Evolutionary conservation across 75 land plant species (phyloP), one percentile per base, ranked within the genome.

Genomic region (Ceratopteris richardii): DNA sequence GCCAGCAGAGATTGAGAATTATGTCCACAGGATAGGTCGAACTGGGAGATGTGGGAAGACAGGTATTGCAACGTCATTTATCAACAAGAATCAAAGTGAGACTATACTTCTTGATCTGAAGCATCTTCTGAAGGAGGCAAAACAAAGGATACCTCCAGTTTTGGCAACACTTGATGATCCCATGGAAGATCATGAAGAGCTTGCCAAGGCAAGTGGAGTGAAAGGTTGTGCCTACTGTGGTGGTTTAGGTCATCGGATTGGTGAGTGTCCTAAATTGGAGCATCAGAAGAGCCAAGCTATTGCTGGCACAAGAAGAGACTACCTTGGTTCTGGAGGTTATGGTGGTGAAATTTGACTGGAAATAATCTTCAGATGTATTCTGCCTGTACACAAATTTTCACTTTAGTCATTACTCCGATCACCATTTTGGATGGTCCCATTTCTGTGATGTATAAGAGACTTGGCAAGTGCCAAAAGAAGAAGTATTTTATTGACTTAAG

Each of bases 1-100:
- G 96, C 96, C 96, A 42, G 83, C 85, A 14, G 96, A 90, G 65
- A 90, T 90, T 42, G 96, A 87, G 57, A 90, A 90, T 59, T 90
- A 90, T 62, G 92, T 90, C 17, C 96, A 90, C 58, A 75, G 92
- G 60, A 90, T 90, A 42, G 85, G 92, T 21, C 65, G 88, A 53
- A 90, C 96, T 9, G 88, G 96, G 51, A 68, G 96, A 65, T 90
- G 96, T 68, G 96, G 96, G 3, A 87, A 87, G 61, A 90, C 88
- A 0, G 96, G 96, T 18, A 87, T 87, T 29, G 96, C 96, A 28
- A 90, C 96, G 1, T 82, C 96, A 12, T 90, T 90, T 36, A 87
- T 90, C 60, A 90, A 90, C 75, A 87, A 83, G 56, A 87, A 87
- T 64, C 96, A 87, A 53, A 90, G 81, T 56, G 96, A 87, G 72